Percentiles rank a stretch among this genome's conserved stretches.
These are phyloP conservation scores for Phytophthora sp. DNA, from an alignment of 352 stramenopile genomes.

Conservation along the genomic window DNA sequence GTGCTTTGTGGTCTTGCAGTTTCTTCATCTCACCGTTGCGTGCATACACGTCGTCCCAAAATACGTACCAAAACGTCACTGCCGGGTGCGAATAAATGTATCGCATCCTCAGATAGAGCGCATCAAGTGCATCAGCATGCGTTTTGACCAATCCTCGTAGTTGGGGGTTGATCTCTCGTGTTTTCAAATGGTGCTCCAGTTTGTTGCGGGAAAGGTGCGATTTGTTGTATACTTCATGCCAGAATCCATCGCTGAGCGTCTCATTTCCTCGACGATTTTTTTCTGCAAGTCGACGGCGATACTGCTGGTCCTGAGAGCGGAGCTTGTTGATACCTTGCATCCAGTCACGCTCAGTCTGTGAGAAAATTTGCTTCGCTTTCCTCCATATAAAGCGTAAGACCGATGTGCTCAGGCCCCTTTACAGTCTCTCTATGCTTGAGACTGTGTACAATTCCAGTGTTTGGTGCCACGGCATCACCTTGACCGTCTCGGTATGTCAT, in stretches of 20 bases:
- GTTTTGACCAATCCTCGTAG: neutral
- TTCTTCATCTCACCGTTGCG: slow-evolving; percentile 34
- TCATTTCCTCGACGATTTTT: slow-evolving; percentile 20
- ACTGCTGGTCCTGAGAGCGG: slow-evolving; percentile 11
- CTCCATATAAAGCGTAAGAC: slow-evolving; percentile 27
- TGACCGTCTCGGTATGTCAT: slow-evolving; percentile 39
- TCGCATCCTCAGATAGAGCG: neutral
- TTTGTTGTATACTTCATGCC: slow-evolving; percentile 46
- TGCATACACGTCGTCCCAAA: slow-evolving; percentile 43
- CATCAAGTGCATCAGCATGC: slow-evolving; percentile 1
- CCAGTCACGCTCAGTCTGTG: slow-evolving; percentile 21
- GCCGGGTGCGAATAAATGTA: slow-evolving; percentile 35
- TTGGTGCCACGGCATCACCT: slow-evolving; percentile 25
- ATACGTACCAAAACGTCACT: slow-evolving; percentile 44
- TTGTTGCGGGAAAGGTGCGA: slow-evolving; percentile 7
- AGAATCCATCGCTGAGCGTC: slow-evolving; percentile 41
- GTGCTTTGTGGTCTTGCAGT: slow-evolving; percentile 1
- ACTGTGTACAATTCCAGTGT: slow-evolving; percentile 31
- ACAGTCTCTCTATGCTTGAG: slow-evolving; percentile 17
- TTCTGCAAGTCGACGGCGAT: slow-evolving; percentile 26
- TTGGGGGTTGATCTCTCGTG: slow-evolving; percentile 2
- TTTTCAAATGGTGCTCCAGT: slow-evolving; percentile 18
- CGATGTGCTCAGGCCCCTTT: slow-evolving; percentile 32
- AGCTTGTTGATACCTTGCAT: slow-evolving; percentile 2
- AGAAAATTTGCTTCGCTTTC: slow-evolving; percentile 28